Percentiles rank a stretch among this genome's conserved stretches.
These are phyloP conservation scores for Aspergillus ostianus DNA, from an alignment of 495 filamentous ascomycete genomes.

Conservation along the genomic window DNA sequence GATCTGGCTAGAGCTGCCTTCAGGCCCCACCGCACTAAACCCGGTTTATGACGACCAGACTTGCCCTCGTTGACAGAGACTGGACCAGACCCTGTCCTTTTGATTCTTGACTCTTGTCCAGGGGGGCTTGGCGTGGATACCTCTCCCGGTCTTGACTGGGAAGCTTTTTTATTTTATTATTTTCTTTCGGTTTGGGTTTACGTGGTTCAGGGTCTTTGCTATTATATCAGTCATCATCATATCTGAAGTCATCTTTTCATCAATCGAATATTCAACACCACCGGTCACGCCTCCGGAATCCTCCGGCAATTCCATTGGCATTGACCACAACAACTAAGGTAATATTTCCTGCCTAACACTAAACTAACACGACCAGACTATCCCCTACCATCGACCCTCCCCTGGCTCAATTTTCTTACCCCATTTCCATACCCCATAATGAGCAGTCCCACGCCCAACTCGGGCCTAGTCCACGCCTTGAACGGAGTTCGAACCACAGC, in stretches of 20 bases:
- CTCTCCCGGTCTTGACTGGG: conserved; percentile 8
- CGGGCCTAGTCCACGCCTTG: neutral
- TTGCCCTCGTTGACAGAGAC: conserved; percentile 12
- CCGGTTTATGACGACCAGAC: conserved; percentile 9
- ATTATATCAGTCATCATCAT: too few species aligned
- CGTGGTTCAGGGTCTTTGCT: neutral
- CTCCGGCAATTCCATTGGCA: too few species aligned
- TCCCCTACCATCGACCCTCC: neutral
- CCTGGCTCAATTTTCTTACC: neutral
- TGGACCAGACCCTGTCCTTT: conserved; percentile 15
- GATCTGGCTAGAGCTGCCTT: conserved; percentile 38
- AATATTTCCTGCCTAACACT: neutral
- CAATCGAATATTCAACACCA: too few species aligned
- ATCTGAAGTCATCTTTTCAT: too few species aligned
- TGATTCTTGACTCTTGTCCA: conserved; percentile 4
- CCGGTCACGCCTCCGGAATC: too few species aligned
- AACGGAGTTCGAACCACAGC: neutral
- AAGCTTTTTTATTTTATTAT: neutral
- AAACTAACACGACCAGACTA: neutral
- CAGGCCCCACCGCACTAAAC: conserved; percentile 25
- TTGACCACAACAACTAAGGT: too few species aligned
- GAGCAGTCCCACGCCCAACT: neutral
- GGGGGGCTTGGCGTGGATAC: conserved; percentile 31
- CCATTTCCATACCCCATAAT: too few species aligned
- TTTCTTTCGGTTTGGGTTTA: neutral